phyloP scores from a whole-genome alignment of 2,329 filamentous ascomycete genomes.

The Teratosphaeria nubilosa region DNA sequence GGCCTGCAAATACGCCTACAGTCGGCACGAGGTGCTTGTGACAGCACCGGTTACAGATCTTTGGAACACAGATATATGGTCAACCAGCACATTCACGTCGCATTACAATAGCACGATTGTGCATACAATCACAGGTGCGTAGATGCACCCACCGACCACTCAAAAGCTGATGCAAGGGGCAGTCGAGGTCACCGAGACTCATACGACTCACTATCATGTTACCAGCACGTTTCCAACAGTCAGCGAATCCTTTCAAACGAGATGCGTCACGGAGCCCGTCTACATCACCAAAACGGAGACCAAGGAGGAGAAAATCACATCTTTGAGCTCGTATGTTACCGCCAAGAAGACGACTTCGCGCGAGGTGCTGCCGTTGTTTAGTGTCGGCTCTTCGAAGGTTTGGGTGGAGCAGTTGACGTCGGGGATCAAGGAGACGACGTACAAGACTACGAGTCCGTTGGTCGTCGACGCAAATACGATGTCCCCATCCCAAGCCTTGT shows the following conservation, averaged over 20 bases:
- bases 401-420: not conserved
- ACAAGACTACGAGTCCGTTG: not conserved
- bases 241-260: not conserved
- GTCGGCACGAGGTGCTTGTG: not conserved
- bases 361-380: not conserved
- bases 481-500: too few species aligned
- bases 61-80: not conserved
- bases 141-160: not conserved
- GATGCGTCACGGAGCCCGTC: not conserved
- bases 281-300: not conserved
- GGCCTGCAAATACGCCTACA: not conserved
- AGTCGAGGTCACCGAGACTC: not conserved
- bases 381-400: not conserved
- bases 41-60: not conserved
- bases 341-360: not conserved
- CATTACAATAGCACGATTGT: not conserved
- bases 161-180: not conserved
- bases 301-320: not conserved
- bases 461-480: too few species aligned
- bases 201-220: not conserved
- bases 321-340: not conserved
- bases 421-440: not conserved
- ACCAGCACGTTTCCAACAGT: not conserved
- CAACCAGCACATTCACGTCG: not conserved
- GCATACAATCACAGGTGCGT: not conserved